Base-by-base conservation (phyloP, 1,284 basidiomycete genomes). In the Coniferiporia weirii region DNA sequence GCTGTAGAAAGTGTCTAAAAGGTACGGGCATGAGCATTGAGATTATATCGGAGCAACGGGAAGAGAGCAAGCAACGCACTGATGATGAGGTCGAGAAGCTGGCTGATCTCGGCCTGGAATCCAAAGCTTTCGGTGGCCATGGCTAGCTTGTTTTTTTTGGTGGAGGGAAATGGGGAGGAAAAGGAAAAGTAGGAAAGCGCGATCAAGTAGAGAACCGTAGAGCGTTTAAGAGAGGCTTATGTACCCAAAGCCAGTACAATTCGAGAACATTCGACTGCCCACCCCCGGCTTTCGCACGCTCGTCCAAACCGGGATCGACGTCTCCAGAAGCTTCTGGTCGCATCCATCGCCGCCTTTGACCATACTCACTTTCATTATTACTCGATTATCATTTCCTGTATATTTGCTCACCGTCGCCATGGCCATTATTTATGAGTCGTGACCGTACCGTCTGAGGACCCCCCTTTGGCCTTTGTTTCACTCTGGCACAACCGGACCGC, bases 101-200 rank as follows among this genome's bases (percentile, higher is more conserved):
- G 93, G 73, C 87, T 91, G 84, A 98, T 98, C 84, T 98, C 95
- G 74, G 95, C 95, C 76, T 97, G 93, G 84, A 93, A 93, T 73
- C 90, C 90, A 75, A 92, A 92, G 76, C 84, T 87, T 77, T 92
- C 90, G 61, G 84, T 76, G 64, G 88, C 83, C 85, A 89, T 89
- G 79, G 74, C 76, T 27, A 27, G 27, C 27, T 27, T 5, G 27
- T 66, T 52, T 64, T 63, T 69, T 66, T 48, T 61, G 22, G 46
- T 20, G 50, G 52, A 35, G 36, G 40, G 22, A 32, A 27, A 51
- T 40, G 43, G 47, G 57, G 40, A 56, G 50, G 56, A 50, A 56
- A 57, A 19, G 46, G 48, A 47, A 48, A 34, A 40, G 27, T 15
- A 22, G 43, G 32, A 10, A 47, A 19, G 22, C 15, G 45, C 13